Evolutionary conservation across 1,284 basidiomycete species (phyloP).

Genomic region (Moesziomyces antarcticus): DNA sequence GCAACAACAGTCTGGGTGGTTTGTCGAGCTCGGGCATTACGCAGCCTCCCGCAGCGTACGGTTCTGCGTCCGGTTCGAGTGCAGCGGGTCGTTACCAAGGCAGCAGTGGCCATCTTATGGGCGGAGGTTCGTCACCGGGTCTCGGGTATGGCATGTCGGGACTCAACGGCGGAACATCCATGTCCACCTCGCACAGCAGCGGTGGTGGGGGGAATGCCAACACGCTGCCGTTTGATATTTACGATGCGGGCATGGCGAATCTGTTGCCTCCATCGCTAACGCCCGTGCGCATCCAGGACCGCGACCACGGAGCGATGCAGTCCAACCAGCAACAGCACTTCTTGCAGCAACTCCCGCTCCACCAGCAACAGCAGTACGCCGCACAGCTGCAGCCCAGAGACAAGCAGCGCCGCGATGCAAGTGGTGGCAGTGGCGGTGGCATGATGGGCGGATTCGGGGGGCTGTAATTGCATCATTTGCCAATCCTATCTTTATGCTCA

Average conservation of each 20-base stretch:
- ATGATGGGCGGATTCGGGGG: no score
- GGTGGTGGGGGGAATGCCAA: conserved; percentile 5
- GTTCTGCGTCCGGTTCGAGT: conserved; percentile 7
- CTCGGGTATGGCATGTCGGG: conserved; percentile 10
- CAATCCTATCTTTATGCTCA: no score
- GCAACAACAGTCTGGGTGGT: conserved; percentile 3
- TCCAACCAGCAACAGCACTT: conserved; percentile 16
- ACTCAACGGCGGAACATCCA: conserved; percentile 9
- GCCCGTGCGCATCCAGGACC: conserved; percentile 45
- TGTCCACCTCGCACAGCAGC: conserved; percentile 12
- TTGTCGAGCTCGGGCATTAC: conserved; percentile 17
- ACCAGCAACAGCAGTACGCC: conserved; percentile 25
- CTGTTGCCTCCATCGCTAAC: conserved; percentile 40
- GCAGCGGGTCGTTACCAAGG: conserved; percentile 16
- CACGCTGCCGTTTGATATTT: conserved; percentile 53
- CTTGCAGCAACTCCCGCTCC: conserved; percentile 8
- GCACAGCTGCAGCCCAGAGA: no score
- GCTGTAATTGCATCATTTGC: no score
- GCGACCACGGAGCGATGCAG: conserved; percentile 7
- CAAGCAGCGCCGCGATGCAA: no score
- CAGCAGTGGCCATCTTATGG: neutral
- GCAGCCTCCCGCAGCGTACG: conserved; percentile 40
- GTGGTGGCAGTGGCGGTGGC: no score
- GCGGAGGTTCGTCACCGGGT: conserved; percentile 10
- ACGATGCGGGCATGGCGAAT: conserved; percentile 55